These are phyloP conservation scores for Amanita pallidorosea DNA, from an alignment of 768 basidiomycete species.

Conservation along the genomic window DNA sequence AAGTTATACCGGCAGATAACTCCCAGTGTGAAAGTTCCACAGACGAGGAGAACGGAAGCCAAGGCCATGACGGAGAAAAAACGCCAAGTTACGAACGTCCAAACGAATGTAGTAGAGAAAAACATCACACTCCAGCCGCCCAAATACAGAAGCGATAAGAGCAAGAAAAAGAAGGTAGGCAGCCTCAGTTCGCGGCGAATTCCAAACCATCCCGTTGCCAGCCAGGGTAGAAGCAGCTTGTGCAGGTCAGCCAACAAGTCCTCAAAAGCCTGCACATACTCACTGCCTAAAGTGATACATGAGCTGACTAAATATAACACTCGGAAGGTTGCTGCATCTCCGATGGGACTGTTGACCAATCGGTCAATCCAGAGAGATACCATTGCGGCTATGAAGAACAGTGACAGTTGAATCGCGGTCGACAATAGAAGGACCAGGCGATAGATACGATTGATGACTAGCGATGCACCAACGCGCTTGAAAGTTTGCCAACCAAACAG, in stretches of 20 bases:
- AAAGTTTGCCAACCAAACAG: conserved; percentile 82
- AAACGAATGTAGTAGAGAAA: conserved; percentile 58
- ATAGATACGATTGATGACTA: conserved; percentile 65
- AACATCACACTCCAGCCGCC: conserved; percentile 69
- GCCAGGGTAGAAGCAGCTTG: conserved; percentile 62
- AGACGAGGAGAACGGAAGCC: conserved; percentile 45
- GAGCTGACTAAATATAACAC: conserved; percentile 44
- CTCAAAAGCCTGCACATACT: conserved; percentile 16
- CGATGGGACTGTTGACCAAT: conserved; percentile 56
- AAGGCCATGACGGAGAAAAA: conserved; percentile 62
- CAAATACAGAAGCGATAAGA: conserved; percentile 49
- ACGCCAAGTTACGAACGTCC: conserved; percentile 63
- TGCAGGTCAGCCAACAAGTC: conserved; percentile 1
- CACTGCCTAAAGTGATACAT: conserved; percentile 49
- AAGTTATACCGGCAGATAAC: conserved; percentile 65
- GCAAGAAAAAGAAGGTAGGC: conserved; percentile 54
- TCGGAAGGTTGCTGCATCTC: conserved; percentile 32
- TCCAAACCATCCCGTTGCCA: conserved; percentile 68
- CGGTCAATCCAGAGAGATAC: conserved; percentile 73
- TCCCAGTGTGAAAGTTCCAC: conserved; percentile 48
- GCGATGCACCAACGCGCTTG: conserved; percentile 73
- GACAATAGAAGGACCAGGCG: conserved; percentile 60
- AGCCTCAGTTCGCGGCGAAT: conserved; percentile 54
- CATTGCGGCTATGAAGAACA: conserved; percentile 67
- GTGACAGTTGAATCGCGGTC: conserved; percentile 61